A percentile compares a stretch with the other conserved stretches of the same genome.
These are phyloP conservation scores for Metschnikowia kofuensis DNA, from an alignment of 805 yeast species.

Conservation along the genomic window DNA sequence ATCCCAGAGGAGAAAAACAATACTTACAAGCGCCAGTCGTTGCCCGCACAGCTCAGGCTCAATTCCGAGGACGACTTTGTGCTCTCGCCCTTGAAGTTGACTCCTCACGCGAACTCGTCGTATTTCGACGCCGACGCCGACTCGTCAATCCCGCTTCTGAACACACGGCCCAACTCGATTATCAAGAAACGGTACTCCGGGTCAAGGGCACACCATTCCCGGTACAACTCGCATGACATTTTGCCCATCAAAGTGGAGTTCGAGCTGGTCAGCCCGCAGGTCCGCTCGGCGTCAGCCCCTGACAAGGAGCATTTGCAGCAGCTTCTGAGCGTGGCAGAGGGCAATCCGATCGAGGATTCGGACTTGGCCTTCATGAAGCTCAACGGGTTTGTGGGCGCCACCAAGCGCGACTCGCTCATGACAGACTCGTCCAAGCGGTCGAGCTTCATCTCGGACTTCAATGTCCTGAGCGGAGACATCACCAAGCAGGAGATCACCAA, in stretches of 20 bases:
- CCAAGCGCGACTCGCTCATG: conserved; percentile 17
- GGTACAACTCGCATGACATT: conserved; percentile 43
- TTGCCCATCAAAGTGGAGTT: conserved; percentile 44
- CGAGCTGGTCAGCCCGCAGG: conserved; percentile 22
- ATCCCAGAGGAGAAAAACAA: conserved; percentile 32
- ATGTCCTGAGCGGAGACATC: conserved; percentile 22
- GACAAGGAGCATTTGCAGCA: conserved; percentile 19
- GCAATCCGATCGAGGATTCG: conserved; percentile 17
- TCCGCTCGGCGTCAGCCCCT: conserved; percentile 29
- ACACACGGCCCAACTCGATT: conserved; percentile 4
- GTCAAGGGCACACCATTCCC: conserved; percentile 32
- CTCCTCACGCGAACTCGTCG: conserved; percentile 21
- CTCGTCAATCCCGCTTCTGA: conserved; percentile 10
- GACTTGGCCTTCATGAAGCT: conserved; percentile 29
- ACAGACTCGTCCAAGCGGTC: conserved; percentile 33
- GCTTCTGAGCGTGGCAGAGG: conserved; percentile 16
- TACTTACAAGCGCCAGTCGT: conserved; percentile 30
- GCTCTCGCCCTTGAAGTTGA: conserved; percentile 40
- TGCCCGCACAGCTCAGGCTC: conserved; percentile 31
- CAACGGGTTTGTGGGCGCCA: conserved; percentile 22
- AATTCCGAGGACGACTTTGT: conserved; percentile 32
- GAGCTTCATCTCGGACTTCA: conserved; percentile 24
- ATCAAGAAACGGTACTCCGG: conserved; percentile 26
- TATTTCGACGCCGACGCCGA: conserved; percentile 17
- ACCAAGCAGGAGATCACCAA: conserved; percentile 49